Base-by-base conservation (phyloP, 2,329 filamentous ascomycete species). In the Arthrobotrys sphaeroides region DNA sequence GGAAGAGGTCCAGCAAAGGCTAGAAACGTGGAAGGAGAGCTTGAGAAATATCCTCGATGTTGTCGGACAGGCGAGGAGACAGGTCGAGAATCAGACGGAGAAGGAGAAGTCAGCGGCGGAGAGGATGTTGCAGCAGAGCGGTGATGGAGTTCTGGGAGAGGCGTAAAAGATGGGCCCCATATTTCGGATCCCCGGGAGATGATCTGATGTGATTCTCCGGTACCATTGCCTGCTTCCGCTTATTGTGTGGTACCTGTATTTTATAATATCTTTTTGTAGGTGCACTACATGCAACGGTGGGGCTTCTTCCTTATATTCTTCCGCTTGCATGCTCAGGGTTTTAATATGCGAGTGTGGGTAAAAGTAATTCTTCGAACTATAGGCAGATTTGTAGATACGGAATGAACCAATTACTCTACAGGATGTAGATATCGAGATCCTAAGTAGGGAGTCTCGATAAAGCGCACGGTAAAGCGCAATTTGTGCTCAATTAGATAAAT, bases 11-110 rank as follows among this genome's bases (percentile, higher is more conserved):
- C 91, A 93, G 76, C 92, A 91, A 78, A 88, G 94, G 77, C 86
- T 99, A 80, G 94, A 97, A 84, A 91, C 93, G 83, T 98, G 94
- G 94, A 90, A 91, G 83, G 87, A 88, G 80, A 94, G 92, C 80
- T 85, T 98, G 80, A 87, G 89, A 81, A 89, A 88, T 79, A 93
- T 99, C 16, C 85, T 96, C 79, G 85, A 86, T 67, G 92, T 95
- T 88, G 90, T 81, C 86, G 88, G 82, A 92, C 96, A 85, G 90
- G 96, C 86, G 87, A 90, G 84, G 90, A 51, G 42, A 36, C 73
- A 91, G 80, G 94, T 91, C 79, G 87, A 91, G 80, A 85, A 88
- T 64, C 89, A 92, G 83, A 90, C 89, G 84, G 93, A 96, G 85
- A 90, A 90, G 79, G 92, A 93, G 84, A 83, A 87, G 78, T 89